Evolutionary conservation across 805 yeast species (phyloP).

Genomic region (Zygosaccharomyces lentus): DNA sequence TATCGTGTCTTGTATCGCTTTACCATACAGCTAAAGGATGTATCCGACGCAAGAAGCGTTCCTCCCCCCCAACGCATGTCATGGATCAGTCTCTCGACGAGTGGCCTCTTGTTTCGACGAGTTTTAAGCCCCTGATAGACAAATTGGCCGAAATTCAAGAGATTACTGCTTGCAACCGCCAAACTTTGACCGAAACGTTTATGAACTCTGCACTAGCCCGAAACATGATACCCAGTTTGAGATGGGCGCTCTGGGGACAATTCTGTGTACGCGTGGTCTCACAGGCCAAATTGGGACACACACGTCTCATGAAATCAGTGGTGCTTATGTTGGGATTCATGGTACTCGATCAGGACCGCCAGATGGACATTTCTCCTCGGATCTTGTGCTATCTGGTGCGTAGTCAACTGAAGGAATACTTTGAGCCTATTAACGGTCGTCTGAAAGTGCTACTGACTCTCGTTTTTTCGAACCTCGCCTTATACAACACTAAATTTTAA

Average conservation of each 20-base stretch:
- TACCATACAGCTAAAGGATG: slow-evolving; percentile 11
- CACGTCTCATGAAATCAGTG: slow-evolving; percentile 18
- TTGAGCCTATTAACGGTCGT: neutral
- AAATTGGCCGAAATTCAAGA: slow-evolving; percentile 27
- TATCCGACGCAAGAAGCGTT: slow-evolving; percentile 1
- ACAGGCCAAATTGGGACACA: slow-evolving; percentile 7
- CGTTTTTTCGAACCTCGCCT: slow-evolving; percentile 17
- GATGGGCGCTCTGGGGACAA: slow-evolving; percentile 32
- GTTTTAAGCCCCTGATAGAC: slow-evolving; percentile 22
- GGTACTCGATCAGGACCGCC: slow-evolving; percentile 18
- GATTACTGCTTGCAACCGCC: slow-evolving; percentile 13
- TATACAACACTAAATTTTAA: slow-evolving; percentile 24
- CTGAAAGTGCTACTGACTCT: slow-evolving; percentile 11
- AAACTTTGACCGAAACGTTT: slow-evolving; percentile 19
- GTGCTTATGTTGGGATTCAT: slow-evolving; percentile 22
- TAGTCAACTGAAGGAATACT: slow-evolving; percentile 6
- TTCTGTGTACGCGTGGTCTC: slow-evolving; percentile 13
- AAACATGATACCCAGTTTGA: slow-evolving; percentile 22
- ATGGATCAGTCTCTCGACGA: slow-evolving; percentile 5
- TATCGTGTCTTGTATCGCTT: slow-evolving; percentile 22
- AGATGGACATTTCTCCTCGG: slow-evolving; percentile 23
- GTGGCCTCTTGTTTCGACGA: slow-evolving; percentile 16
- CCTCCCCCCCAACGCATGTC: neutral
- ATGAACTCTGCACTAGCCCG: slow-evolving; percentile 22
- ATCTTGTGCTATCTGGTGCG: slow-evolving; percentile 20